Evolutionary conservation across 1,139 yeast species (phyloP), one percentile per base, ranked within the genome.

Genomic region (Sporopachydermia cereana): DNA sequence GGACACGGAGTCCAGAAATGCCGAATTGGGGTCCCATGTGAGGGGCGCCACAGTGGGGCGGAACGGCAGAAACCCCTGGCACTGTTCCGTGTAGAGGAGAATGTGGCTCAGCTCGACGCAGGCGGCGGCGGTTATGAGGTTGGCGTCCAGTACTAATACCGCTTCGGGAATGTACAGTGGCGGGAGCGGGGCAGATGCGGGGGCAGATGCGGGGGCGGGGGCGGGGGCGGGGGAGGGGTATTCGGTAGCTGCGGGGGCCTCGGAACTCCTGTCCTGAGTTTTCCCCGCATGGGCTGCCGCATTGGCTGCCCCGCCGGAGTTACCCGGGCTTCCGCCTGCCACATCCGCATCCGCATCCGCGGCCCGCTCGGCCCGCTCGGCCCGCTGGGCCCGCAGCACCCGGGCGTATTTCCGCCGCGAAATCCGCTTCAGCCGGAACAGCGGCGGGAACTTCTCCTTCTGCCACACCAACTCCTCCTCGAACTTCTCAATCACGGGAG

Each of bases 401-500:
- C 17, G 58, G 49, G 2, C 58, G 47, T 2, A 64, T 47, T 41
- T 57, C 57, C 2, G 63, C 56, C 20, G 58, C 48, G 4, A 61
- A 53, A 34, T 60, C 48, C 18, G 61, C 49, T 29, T 66, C 54
- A 14, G 57, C 49, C 2, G 69, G 52, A 41, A 60, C 55, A 23
- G 68, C 52, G 42, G 55, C 53, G 12, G 63, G 57, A 3, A 60
- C 54, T 48, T 66, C 39, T 34, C 39, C 39, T 65, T n/a, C 69
- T 55, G 3, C 63, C 54, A 2, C 66, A 52, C 41, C 60, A 51
- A 24, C 55, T 57, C 44, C 53, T 55, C 43, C 53, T 54, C 41
- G 2, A 55, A 46, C 3, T 50, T 46, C 22, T 51, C 55, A 24
- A 59, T 24, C 3, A 52, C 53, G 54, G 2, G 54, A 41, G 43